Percentiles rank a stretch among this genome's conserved stretches.
Evolutionary conservation across 495 filamentous ascomycete genomes (phyloP).

Genomic region (Amniculicola lignicola): DNA sequence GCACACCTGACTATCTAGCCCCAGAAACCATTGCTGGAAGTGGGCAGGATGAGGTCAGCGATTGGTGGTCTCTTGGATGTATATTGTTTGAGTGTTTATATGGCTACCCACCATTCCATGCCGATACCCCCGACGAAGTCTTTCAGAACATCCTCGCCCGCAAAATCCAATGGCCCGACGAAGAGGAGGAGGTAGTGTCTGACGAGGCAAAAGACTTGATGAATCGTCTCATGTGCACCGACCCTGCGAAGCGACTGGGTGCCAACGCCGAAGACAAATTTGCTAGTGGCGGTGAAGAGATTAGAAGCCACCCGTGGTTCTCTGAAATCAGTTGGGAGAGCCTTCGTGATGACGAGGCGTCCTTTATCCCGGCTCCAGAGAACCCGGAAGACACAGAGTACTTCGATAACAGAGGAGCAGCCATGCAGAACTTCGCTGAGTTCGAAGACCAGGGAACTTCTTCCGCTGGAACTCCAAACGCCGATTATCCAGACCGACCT

Average conservation of each 20-base stretch:
- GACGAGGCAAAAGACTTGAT: constrained; percentile 89
- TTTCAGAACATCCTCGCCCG: constrained; percentile 94
- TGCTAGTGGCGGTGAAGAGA: constrained; percentile 80
- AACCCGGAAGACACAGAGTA: constrained; percentile 98
- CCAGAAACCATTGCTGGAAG: constrained; percentile 94
- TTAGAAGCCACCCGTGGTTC: constrained; percentile 87
- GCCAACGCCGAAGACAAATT: constrained; percentile 77
- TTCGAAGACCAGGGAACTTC: constrained; percentile 84
- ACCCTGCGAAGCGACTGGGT: constrained; percentile 77
- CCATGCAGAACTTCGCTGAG: constrained; percentile 85
- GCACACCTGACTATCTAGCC: constrained; percentile 94
- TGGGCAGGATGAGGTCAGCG: constrained; percentile 94
- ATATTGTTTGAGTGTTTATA: constrained; percentile 97
- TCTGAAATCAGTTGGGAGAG: constrained; percentile 83
- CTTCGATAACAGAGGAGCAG: constrained; percentile 89
- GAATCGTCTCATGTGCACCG: constrained; percentile 78
- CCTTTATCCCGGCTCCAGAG: constrained; percentile 89
- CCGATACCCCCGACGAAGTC: constrained; percentile 82
- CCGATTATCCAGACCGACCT: constrained; percentile 77
- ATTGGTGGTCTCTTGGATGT: constrained; percentile 99
- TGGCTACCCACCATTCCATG: constrained; percentile 91
- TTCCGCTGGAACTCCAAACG: constrained; percentile 56
- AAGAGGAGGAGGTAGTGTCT: constrained; percentile 56
- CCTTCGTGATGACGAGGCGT: constrained; percentile 83
- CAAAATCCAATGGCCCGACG: constrained; percentile 84